Evolutionary conservation across 164 flowering plant species (phyloP), one percentile per base, ranked within the genome.

Genomic region (Cinnamomum micranthum): DNA sequence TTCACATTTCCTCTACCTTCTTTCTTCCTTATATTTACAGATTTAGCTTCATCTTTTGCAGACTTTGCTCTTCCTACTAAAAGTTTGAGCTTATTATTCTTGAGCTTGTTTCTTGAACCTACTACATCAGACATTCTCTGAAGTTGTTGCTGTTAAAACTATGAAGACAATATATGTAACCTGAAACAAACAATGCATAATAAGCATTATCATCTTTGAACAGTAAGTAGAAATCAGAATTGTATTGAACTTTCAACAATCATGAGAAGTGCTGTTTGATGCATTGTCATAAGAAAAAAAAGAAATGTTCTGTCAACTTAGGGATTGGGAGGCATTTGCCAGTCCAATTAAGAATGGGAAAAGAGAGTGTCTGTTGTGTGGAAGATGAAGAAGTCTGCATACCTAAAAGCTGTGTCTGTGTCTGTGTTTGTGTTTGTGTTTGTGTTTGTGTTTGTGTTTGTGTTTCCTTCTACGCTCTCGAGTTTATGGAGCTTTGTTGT

Each of bases 31-130:
- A 27, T 65, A 63, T 22, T 47, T n/a, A 15, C 62, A 5, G 70
- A 31, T 55, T 71, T 71, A 58, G 23, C 20, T 51, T 25, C 70
- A 66, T 71, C 50, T n/a, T 51, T 68, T 47, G 72, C 35, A 22
- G 35, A 6, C 67, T 58, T 71, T 74, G 75, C 69, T n/a, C 58
- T 66, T 50, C 69, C 75, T 50, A 75, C 50, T 23, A 50, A 27
- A 71, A 67, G 25, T 75, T 78, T 78, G 72, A 77, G 47, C 66
- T 76, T 76, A 27, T 76, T 71, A 27, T 69, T 76, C 58, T 65
- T 67, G 67, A 76, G 67, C 75, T 77, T 77, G 28, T 28, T 50
- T 68, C 33, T 69, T 67, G 24, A 68, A 47, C 73, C 73, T 6
- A 14, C 50, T n/a, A 6, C 69, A 23, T 59, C 72, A 28, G 73